Base-by-base conservation (phyloP, 805 yeast genomes). In the Wickerhamiella spandovensis region DNA sequence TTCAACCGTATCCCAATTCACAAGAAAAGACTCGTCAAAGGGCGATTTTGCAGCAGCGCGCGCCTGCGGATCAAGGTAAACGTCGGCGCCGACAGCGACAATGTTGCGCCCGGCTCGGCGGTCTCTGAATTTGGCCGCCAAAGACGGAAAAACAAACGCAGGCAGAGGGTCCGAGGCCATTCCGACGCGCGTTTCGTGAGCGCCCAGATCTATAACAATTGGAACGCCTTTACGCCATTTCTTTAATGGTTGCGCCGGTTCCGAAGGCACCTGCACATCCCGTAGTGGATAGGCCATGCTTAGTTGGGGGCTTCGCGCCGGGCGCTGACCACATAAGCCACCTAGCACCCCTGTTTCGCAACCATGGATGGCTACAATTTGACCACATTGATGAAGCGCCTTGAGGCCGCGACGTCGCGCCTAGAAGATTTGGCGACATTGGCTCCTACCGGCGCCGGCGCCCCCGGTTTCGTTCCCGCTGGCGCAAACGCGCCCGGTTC, bases 1-100 rank as follows among this genome's bases (percentile, higher is more conserved):
- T 63, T 92, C 98, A 2, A 82, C 75, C 51, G 81, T 76, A 51
- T 92, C 97, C 97, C 97, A 94, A 64, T 89, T 94, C 23, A 94
- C 81, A 35, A 92, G 71, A 57, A 87, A 69, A 4, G 85, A 76
- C 0, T 95, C 95, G 64, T 92, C 98, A 61, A 76, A 90, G 0
- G 97, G 95, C 4, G 85, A 71, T 58, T 77, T 80, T 32, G 85
- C 75, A 49, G 81, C 81, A 17, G 84, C 72, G 54, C 81, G 76
- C 44, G 84, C 75, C 1, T 82, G 67, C 8, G 81, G 74, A 58
- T 89, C 97, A 28, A 84, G 61, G 60, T 72, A 78, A 18, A 80
- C 77, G 63, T 90, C 97, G 58, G 83, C 78, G 2, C 99, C 99
- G 2, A 86, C 79, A 51, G 84, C 72, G 0, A 92, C 78, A 56